Evolutionary conservation across 495 filamentous ascomycete species (phyloP).

Genomic region (Penicillium psychrofluorescens): DNA sequence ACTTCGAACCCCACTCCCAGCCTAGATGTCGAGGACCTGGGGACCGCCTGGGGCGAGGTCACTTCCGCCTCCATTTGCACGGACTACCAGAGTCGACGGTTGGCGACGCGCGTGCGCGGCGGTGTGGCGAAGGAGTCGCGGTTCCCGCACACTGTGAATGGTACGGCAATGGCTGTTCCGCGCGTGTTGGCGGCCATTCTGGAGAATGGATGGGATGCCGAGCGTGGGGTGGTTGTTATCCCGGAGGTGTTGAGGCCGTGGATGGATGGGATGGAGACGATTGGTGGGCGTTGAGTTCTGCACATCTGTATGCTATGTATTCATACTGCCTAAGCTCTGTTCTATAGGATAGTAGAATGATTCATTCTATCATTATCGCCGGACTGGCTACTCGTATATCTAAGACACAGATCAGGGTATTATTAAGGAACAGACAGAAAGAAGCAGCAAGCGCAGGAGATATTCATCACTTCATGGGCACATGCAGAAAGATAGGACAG

Average conservation of each 20-base stretch:
- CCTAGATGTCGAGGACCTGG: conserved; percentile 27
- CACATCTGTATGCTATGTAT: too few relatives aligned
- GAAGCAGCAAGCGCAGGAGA: neutral
- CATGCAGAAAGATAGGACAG: conserved; percentile 9
- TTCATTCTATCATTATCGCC: neutral
- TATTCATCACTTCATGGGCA: conserved; percentile 17
- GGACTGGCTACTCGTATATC: neutral
- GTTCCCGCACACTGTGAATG: conserved; percentile 86
- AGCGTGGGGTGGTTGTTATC: conserved; percentile 54
- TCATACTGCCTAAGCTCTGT: too few relatives aligned
- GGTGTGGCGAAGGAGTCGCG: conserved; percentile 32
- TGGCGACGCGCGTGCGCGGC: conserved; percentile 61
- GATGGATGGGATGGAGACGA: conserved; percentile 71
- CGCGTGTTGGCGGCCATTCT: conserved; percentile 83
- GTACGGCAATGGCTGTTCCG: conserved; percentile 87
- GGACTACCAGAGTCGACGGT: conserved; percentile 82
- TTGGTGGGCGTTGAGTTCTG: conserved; percentile 24
- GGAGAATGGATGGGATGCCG: conserved; percentile 84
- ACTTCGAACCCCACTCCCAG: conserved; percentile 1
- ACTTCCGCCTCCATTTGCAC: conserved; percentile 86
- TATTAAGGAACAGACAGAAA: neutral
- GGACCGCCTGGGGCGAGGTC: conserved; percentile 90
- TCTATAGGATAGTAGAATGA: too few relatives aligned
- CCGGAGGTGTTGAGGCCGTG: conserved; percentile 70
- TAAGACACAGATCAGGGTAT: neutral